Percentiles rank a stretch among this genome's conserved stretches.
Conservation (phyloP, 139 green algal species). For the Picochlorum sp. region DNA sequence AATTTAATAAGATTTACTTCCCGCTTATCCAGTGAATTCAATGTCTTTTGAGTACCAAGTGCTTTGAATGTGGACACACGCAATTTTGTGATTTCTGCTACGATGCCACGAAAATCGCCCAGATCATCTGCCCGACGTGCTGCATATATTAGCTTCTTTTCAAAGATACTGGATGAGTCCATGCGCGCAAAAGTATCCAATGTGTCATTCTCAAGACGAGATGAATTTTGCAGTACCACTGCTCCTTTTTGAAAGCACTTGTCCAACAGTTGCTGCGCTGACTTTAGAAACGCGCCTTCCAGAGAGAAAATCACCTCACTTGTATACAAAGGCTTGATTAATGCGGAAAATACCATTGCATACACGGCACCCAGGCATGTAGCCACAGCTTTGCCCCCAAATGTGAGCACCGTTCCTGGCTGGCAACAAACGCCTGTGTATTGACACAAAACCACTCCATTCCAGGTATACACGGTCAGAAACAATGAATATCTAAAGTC, state of each 20-base stretch:
- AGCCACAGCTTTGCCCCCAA: slow-evolving; percentile 10
- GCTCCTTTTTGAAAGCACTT: neutral
- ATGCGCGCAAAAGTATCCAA: neutral
- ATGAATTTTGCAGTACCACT: neutral
- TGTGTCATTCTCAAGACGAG: neutral
- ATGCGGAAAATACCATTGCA: neutral
- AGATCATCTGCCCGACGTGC: neutral
- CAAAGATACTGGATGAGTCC: too few relatives aligned
- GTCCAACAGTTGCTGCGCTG: neutral
- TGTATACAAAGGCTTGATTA: slow-evolving; percentile 10
- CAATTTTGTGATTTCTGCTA: neutral
- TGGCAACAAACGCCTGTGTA: slow-evolving; percentile 17
- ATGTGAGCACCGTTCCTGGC: neutral
- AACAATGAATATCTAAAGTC: slow-evolving; percentile 18
- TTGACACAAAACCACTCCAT: slow-evolving; percentile 15
- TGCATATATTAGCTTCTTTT: too few relatives aligned
- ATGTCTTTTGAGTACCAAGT: neutral
- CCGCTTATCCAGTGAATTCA: neutral
- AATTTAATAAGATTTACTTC: neutral
- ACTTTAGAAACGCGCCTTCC: neutral
- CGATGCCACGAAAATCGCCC: neutral
- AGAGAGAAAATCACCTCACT: neutral
- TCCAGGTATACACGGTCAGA: slow-evolving; percentile 13
- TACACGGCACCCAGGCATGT: slow-evolving; percentile 12
- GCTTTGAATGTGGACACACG: neutral